These are phyloP conservation scores for Centella asiatica DNA, from an alignment of 129 eudicot species.

Conservation along the genomic window DNA sequence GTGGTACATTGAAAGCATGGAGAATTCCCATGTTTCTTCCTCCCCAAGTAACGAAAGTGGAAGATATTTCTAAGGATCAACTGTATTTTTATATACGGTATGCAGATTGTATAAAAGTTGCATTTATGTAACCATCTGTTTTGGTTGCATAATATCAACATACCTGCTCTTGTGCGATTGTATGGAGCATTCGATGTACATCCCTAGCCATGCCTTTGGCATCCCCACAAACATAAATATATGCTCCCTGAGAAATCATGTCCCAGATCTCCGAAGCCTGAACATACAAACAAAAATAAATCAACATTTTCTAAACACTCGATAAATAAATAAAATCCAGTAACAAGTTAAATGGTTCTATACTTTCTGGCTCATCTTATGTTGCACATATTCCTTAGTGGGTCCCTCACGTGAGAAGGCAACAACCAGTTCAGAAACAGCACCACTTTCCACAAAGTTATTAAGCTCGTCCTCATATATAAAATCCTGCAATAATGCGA, in stretches of 20 bases:
- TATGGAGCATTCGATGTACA: constrained; percentile 93
- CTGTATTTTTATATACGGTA: too few species aligned
- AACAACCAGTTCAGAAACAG: constrained; percentile 71
- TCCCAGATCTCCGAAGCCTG: constrained; percentile 90
- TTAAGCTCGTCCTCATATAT: constrained; percentile 73
- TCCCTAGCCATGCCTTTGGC: constrained; percentile 99
- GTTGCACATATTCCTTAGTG: constrained; percentile 90
- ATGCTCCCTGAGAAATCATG: constrained; percentile 78
- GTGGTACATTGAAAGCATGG: too few species aligned
- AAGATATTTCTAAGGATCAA: too few species aligned
- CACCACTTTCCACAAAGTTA: constrained; percentile 66
- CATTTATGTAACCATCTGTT: too few species aligned
- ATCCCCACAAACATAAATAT: constrained; percentile 93
- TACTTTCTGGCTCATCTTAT: constrained; percentile 79
- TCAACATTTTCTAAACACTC: neutral
- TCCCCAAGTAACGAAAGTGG: neutral
- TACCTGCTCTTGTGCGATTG: constrained; percentile 91
- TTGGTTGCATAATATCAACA: neutral
- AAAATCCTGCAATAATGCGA: constrained; percentile 44
- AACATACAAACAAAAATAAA: neutral
- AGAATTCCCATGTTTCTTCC: too few species aligned
- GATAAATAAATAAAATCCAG: neutral
- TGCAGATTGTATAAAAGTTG: too few species aligned
- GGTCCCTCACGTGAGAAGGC: constrained; percentile 96
- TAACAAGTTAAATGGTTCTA: neutral